Evolutionary conservation across 495 filamentous ascomycete species (phyloP).

Genomic region (Penicillium odoratum): DNA sequence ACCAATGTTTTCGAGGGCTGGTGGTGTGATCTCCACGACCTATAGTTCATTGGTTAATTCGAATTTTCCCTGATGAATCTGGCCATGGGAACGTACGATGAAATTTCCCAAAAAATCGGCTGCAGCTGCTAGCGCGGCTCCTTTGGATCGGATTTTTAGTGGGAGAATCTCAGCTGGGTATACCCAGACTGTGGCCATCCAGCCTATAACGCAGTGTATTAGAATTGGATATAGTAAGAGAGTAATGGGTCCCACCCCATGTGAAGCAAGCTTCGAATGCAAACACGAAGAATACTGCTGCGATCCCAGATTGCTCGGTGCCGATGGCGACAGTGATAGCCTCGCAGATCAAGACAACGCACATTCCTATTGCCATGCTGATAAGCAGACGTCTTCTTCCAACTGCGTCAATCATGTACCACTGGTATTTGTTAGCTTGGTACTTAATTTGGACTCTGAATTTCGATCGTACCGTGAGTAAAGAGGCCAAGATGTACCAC

Average conservation of each 20-base stretch:
- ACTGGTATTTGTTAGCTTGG: conserved; percentile 14
- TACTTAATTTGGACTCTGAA: background rate
- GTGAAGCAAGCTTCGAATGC: conserved; percentile 38
- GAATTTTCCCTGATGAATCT: background rate
- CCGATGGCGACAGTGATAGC: conserved; percentile 27
- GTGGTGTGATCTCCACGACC: conserved; percentile 24
- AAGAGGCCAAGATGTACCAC: conserved; percentile 34
- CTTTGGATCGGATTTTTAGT: conserved; percentile 26
- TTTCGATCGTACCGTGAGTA: conserved; percentile 24
- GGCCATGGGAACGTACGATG: conserved; percentile 9
- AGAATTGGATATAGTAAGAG: background rate
- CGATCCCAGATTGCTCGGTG: conserved; percentile 17
- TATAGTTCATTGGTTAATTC: background rate
- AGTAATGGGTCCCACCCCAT: conserved; percentile 22
- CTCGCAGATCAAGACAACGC: conserved; percentile 25
- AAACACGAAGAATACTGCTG: conserved; percentile 34
- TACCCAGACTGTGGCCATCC: conserved; percentile 34
- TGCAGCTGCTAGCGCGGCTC: conserved; percentile 34
- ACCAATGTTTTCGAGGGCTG: conserved; percentile 27
- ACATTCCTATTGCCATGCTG: conserved; percentile 34
- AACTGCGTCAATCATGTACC: conserved; percentile 34
- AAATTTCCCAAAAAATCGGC: conserved; percentile 23
- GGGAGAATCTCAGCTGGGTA: conserved; percentile 36
- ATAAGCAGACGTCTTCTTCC: conserved; percentile 28
- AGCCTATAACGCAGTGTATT: conserved; percentile 11